Conservation (phyloP, 2,329 filamentous ascomycete species). For the Phyllosticta citriasiana region DNA sequence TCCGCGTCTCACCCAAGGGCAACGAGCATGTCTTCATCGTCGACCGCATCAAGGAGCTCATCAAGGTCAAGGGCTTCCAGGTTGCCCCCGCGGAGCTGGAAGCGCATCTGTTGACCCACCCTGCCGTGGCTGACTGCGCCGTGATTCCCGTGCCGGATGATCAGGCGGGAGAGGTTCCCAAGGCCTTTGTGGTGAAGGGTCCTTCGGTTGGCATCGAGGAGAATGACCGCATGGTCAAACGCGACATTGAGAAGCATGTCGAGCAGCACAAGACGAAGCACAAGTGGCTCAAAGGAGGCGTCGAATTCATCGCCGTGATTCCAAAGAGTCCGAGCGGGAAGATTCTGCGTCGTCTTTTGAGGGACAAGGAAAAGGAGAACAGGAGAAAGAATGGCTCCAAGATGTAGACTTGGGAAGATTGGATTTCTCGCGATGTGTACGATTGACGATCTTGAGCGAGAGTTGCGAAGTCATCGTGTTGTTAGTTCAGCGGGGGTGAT, state of each 20-base stretch:
- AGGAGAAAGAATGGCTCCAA: conserved; percentile 56
- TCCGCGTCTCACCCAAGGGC: conserved; percentile 52
- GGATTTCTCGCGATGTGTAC: neutral
- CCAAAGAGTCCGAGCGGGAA: conserved; percentile 55
- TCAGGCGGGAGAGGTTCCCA: conserved; percentile 51
- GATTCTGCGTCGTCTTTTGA: conserved; percentile 53
- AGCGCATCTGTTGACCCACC: conserved; percentile 65
- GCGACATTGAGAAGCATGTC: conserved; percentile 48
- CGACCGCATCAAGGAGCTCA: conserved; percentile 70
- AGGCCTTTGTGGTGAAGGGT: conserved; percentile 54
- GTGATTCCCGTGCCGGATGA: conserved; percentile 66
- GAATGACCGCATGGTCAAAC: conserved; percentile 37
- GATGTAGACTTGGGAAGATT: conserved; percentile 38
- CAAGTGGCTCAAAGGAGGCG: conserved; percentile 53
- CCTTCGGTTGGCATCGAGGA: conserved; percentile 43
- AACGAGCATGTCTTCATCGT: conserved; percentile 77
- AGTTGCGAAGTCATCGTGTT: neutral
- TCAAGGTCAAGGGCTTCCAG: conserved; percentile 74
- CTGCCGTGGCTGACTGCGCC: conserved; percentile 64
- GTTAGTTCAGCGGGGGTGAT: neutral
- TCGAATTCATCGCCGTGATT: conserved; percentile 40
- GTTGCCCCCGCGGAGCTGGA: conserved; percentile 78
- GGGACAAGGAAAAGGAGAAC: conserved; percentile 63
- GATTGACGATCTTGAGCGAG: neutral
- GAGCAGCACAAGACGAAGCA: conserved; percentile 51